Conservation (phyloP, 192 early-diverging fungal genomes). For the Pilaira anomala region DNA sequence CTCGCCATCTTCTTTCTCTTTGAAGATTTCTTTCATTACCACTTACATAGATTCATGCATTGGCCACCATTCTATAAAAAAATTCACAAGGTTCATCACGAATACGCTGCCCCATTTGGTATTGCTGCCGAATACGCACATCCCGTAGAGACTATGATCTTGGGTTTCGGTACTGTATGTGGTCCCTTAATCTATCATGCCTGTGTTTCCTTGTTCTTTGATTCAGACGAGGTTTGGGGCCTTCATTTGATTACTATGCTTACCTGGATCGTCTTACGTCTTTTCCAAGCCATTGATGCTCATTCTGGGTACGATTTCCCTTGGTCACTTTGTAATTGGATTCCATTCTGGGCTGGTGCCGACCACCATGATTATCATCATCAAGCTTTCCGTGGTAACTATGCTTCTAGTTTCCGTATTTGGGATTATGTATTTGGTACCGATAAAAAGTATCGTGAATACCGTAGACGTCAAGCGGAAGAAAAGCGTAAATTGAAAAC, state of each 20-base stretch:
- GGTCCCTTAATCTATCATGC: slow-evolving; percentile 59
- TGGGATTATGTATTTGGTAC: slow-evolving; percentile 90
- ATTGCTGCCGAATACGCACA: slow-evolving; percentile 85
- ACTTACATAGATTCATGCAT: slow-evolving; percentile 86
- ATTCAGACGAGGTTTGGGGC: slow-evolving; percentile 44
- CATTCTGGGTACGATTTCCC: slow-evolving; percentile 97
- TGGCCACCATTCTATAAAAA: slow-evolving; percentile 82
- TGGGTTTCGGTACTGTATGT: slow-evolving; percentile 82
- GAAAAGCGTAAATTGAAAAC: slow-evolving; percentile 5
- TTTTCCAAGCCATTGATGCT: slow-evolving; percentile 83
- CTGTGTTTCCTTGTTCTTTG: neutral
- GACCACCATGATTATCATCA: slow-evolving; percentile 97
- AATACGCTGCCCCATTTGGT: slow-evolving; percentile 87
- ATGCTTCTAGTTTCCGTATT: slow-evolving; percentile 81
- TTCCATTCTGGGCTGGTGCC: slow-evolving; percentile 89
- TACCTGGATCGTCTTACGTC: slow-evolving; percentile 76
- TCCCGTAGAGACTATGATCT: slow-evolving; percentile 79
- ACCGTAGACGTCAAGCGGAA: slow-evolving; percentile 42
- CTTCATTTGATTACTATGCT: slow-evolving; percentile 82
- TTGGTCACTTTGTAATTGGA: slow-evolving; percentile 81
- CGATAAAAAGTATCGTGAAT: slow-evolving; percentile 71
- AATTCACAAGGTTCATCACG: slow-evolving; percentile 95
- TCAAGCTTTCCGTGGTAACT: slow-evolving; percentile 75
- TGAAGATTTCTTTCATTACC: slow-evolving; percentile 92
- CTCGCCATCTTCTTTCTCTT: slow-evolving; percentile 74